Percentiles rank a stretch among this genome's conserved stretches.
Conservation (phyloP, 2,329 filamentous ascomycete species). For the Beauveria medogensis region DNA sequence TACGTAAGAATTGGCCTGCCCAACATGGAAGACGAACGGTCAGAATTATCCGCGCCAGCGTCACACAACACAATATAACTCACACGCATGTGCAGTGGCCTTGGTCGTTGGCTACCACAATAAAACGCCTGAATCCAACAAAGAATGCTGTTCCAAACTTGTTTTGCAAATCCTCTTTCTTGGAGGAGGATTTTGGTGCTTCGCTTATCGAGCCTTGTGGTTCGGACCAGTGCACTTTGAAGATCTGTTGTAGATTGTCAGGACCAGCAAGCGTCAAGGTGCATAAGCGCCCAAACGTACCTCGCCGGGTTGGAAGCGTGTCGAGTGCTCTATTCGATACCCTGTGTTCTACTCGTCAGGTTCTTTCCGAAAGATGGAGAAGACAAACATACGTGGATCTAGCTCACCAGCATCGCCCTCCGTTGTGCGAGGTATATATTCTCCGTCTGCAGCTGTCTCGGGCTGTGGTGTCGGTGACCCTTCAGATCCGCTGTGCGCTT, state of each 20-base stretch:
- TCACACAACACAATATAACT: constrained; percentile 17
- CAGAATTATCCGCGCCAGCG: neutral
- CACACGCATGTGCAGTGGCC: constrained; percentile 51
- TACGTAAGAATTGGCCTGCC: constrained; percentile 49
- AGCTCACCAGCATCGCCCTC: constrained; percentile 18
- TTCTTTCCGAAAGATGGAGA: no score
- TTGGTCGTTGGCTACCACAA: constrained; percentile 42
- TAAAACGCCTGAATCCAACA: constrained; percentile 44
- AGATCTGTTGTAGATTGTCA: constrained; percentile 31
- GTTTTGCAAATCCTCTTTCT: constrained; percentile 26
- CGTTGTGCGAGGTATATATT: neutral
- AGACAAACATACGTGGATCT: constrained; percentile 28
- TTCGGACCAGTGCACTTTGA: constrained; percentile 49
- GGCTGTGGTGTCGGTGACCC: neutral
- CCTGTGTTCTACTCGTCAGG: constrained; percentile 20
- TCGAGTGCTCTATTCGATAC: constrained; percentile 31
- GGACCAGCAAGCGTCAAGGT: neutral
- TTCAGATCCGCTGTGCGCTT: constrained; percentile 5
- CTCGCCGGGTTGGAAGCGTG: constrained; percentile 33
- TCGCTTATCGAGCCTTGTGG: constrained; percentile 33
- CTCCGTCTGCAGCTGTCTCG: neutral
- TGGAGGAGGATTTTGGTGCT: constrained; percentile 19
- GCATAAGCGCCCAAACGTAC: constrained; percentile 19
- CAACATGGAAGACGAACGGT: constrained; percentile 8
- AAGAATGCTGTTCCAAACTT: constrained; percentile 33